Evolutionary conservation across 2,329 filamentous ascomycete genomes (phyloP), one percentile per base, ranked within the genome.

Genomic region (Fusarium paranaense): DNA sequence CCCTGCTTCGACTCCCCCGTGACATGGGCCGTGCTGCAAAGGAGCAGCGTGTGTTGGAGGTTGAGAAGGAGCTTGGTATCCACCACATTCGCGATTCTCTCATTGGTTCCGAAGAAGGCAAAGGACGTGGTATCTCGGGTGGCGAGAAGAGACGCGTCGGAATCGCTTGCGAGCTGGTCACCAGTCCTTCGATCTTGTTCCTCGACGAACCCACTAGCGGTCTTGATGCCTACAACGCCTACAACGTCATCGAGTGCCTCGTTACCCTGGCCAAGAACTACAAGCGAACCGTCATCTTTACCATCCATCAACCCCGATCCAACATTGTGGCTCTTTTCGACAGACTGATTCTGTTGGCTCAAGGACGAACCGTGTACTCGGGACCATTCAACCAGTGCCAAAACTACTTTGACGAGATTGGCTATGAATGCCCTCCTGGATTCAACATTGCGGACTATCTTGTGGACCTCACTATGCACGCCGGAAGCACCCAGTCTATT

Each of bases 381-480:
- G 97, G 97, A 0, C 94, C 95, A 1, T 97, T 98, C 81, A 87
- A 90, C 2, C 92, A 92, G 74, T 99, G 97, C 80, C 97, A 99
- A 81, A 87, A 90, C 22, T 99, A 98, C 81, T 99, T 99, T 78
- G 95, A 98, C 79, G 89, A 91, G 56, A 92, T 98, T 70, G 97
- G 97, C 50, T 99, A 98, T 82, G 87, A 93, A 58, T 99, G 97
- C 80, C 97, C 97, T 13, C 93, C 95, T 27, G 97, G 97, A 3
- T 99, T 98, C 89, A 99, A 99, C 79, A 98, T 99, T 82, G 97
- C 97, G 5, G 97, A 99, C 82, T 99, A 98, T 80, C 90, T 99
- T 6, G 95, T 99, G 33, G 97, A 99, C 81, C 88, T 99, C 45
- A 98, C 97, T 0, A 98, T 99, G 96, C 97, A 99, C 81, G 95